Evolutionary conservation across 345 rosid species (phyloP).

Genomic region (Theobroma cacao): DNA sequence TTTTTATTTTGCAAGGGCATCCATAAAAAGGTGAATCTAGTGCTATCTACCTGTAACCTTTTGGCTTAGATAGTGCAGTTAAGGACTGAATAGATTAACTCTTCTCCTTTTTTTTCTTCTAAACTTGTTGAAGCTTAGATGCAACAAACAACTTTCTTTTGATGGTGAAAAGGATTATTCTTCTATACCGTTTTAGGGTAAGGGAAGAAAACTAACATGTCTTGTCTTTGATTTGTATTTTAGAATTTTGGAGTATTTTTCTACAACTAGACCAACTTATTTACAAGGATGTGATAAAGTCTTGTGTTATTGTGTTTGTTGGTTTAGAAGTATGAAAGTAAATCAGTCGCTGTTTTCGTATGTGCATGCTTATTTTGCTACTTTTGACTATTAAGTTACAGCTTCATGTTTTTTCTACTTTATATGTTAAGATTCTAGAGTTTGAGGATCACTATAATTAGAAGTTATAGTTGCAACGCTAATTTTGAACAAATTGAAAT

Average conservation of each 20-base stretch:
- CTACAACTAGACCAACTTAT: neutral
- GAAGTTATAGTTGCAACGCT: neutral
- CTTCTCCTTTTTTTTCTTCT: neutral
- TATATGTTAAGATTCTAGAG: neutral
- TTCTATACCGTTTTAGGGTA: neutral
- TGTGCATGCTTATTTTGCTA: neutral
- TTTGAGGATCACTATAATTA: neutral
- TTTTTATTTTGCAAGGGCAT: conserved; percentile 5
- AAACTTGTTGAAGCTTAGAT: neutral
- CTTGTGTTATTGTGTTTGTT: neutral
- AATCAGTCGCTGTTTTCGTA: neutral
- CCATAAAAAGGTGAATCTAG: neutral
- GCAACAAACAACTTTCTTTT: neutral
- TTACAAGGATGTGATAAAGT: neutral
- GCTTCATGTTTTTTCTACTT: neutral
- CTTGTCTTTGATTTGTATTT: neutral
- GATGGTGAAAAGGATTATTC: neutral
- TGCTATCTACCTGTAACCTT: conserved; percentile 2
- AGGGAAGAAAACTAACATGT: neutral
- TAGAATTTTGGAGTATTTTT: neutral
- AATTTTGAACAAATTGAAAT: neutral
- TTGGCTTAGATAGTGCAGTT: neutral
- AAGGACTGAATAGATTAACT: neutral
- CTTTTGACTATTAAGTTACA: neutral
- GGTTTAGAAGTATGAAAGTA: neutral